Base-by-base conservation (phyloP, 2,329 filamentous ascomycete genomes). In the Byssochlamys sp. region DNA sequence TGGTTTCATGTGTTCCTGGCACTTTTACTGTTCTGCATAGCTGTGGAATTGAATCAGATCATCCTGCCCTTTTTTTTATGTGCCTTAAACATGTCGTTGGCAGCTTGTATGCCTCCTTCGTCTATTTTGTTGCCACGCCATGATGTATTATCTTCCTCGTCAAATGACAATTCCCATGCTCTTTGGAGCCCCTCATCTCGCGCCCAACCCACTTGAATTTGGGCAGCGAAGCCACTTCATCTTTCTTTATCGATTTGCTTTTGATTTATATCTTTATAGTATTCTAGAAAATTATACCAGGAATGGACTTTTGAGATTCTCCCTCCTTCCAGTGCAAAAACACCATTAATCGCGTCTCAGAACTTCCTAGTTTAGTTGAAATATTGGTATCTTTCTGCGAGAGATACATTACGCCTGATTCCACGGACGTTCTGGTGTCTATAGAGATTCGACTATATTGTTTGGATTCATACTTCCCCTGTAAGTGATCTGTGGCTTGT, bases 71-170 rank as follows among this genome's bases (percentile, higher is more conserved):
- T n/a, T 45, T 19, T 45, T 19, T 45, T 45, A 19, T 19, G 19
- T 19, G 19, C 19, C 19, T 19, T 19, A 19, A 45, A 5, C 9
- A 19, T 14, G 4, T 45, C 6, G 2, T 24, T 45, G 4, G 39
- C 5, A 19, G 39, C 9, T n/a, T 45, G 39, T 6, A 45, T n/a
- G 39, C 19, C 39, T 45, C 2, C 39, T 19, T 19, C 1, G 39
- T 10, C 19, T 3, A 45, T 45, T n/a, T 19, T 45, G 39, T 45
- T 45, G 39, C 39, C 39, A 45, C 39, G 6, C 39, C 39, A 45
- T 45, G 39, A 45, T 45, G 64, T 67, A 66, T 69, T 67, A 66
- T 69, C 67, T 69, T 60, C 59, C 59, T 55, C 51, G 52, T 67
- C 62, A 66, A 56, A 33, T 66, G 61, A 65, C 55, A 27, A 54